Percentiles rank a stretch among this genome's conserved stretches.
Conservation (phyloP, 176 grass and related monocot species). For the Panicum miliaceum region DNA sequence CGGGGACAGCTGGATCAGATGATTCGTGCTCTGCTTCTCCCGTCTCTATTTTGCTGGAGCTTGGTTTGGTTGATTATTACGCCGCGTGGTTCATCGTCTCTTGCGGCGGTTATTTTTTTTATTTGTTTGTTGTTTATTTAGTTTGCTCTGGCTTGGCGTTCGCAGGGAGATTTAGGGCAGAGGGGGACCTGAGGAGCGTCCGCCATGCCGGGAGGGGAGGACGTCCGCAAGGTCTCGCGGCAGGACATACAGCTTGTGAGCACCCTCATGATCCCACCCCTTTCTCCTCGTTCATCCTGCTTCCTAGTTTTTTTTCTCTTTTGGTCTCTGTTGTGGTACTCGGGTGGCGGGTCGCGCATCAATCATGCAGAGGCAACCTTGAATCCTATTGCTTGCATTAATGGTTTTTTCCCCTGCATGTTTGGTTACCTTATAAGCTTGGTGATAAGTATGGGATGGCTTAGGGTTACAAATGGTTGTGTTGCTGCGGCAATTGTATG, state of each 20-base stretch:
- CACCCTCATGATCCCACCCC: not conserved
- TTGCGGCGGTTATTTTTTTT: not conserved
- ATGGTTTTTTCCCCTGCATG: not conserved
- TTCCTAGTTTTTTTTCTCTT: not conserved
- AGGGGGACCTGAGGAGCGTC: slow-evolving; percentile 28
- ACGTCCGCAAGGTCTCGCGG: slow-evolving; percentile 84
- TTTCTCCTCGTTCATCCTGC: not conserved
- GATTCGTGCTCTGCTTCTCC: not conserved
- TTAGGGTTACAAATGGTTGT: not conserved
- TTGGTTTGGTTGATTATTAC: not conserved
- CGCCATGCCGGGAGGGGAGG: slow-evolving; percentile 66
- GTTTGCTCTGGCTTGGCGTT: not conserved
- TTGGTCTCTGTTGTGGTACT: not conserved
- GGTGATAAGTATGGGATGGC: not conserved
- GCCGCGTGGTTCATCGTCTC: not conserved
- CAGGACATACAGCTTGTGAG: slow-evolving; percentile 98
- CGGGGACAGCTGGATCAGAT: slow-evolving; percentile 23
- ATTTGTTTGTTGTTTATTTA: not conserved
- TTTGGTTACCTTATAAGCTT: not conserved
- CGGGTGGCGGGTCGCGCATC: not conserved
- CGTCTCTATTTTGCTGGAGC: not conserved
- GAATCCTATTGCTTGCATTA: not conserved
- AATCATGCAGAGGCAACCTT: too few relatives aligned
- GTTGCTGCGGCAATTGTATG: not conserved
- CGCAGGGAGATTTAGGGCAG: slow-evolving; percentile 38